A percentile compares a stretch with the other conserved stretches of the same genome.
Evolutionary conservation across 352 stramenopile genomes (phyloP).

Genomic region (Phytophthora tentaculata): DNA sequence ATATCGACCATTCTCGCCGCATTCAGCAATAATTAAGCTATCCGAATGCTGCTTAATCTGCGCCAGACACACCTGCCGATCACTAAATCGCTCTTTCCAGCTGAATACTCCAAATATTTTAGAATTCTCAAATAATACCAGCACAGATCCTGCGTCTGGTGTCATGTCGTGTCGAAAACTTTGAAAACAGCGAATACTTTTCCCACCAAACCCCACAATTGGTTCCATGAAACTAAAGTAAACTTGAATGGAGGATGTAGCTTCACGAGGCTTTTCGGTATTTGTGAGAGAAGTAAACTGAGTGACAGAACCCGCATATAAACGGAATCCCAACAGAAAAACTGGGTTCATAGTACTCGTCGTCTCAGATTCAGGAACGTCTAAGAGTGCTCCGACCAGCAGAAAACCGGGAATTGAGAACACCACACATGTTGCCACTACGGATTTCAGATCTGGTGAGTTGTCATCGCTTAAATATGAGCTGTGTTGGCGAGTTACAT

Average conservation of each 20-base stretch:
- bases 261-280: neutral
- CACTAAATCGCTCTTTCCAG: constrained; percentile 66
- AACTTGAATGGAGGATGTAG: constrained; percentile 29
- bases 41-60: constrained; percentile 24
- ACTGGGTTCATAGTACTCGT: neutral
- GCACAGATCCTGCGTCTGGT: constrained; percentile 34
- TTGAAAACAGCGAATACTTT: constrained; percentile 24
- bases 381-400: constrained; percentile 40
- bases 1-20: constrained; percentile 45
- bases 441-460: neutral
- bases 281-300: constrained; percentile 3
- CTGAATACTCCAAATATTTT: constrained; percentile 48
- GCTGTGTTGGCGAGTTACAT: constrained; percentile 16
- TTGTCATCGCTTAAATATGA: neutral
- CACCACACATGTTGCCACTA: constrained; percentile 41
- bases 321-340: constrained; percentile 59
- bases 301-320: constrained; percentile 38
- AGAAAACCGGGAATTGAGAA: constrained; percentile 54
- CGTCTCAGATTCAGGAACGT: constrained; percentile 20
- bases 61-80: constrained; percentile 49
- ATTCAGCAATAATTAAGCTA: constrained; percentile 20
- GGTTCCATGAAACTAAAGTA: constrained; percentile 60
- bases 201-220: constrained; percentile 11
- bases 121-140: constrained; percentile 40
- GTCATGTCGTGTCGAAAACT: constrained; percentile 30